Percentiles rank a stretch among this genome's conserved stretches.
These are phyloP conservation scores for Hanseniaspora thailandica DNA, from an alignment of 805 yeast genomes.

Conservation along the genomic window DNA sequence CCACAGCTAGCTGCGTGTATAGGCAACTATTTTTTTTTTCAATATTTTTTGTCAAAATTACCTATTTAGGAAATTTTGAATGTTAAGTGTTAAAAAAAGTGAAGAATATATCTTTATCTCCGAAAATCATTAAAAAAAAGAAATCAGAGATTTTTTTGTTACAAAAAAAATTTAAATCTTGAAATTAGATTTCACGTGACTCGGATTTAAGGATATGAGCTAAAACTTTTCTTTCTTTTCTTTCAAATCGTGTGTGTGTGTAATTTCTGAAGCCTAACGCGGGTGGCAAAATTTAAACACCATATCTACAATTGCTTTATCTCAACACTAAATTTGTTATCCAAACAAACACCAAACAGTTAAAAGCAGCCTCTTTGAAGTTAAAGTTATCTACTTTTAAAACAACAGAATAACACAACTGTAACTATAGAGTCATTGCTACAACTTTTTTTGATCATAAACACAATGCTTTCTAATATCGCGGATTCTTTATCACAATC, in stretches of 20 bases:
- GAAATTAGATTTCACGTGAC: neutral
- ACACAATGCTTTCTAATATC: constrained; percentile 21
- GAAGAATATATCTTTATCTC: neutral
- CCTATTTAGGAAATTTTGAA: neutral
- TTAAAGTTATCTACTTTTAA: too few species aligned
- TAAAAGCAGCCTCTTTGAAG: neutral
- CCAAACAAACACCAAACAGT: neutral
- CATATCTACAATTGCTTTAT: too few species aligned
- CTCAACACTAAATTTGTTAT: too few species aligned
- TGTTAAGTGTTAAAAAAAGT: too few species aligned
- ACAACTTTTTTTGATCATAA: neutral
- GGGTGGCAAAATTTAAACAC: neutral
- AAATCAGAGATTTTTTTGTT: neutral
- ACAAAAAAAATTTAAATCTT: neutral
- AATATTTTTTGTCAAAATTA: neutral
- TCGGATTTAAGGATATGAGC: neutral
- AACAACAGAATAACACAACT: too few species aligned
- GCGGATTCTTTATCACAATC: constrained; percentile 25
- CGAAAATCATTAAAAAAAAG: neutral
- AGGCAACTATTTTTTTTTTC: too few species aligned
- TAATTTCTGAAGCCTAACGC: neutral
- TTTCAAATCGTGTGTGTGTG: neutral
- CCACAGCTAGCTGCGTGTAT: too few species aligned
- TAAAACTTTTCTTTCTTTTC: neutral
- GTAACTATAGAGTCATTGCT: too few species aligned